These are phyloP conservation scores for Globisporangium nagaii DNA, from an alignment of 352 stramenopile species.

Conservation along the genomic window DNA sequence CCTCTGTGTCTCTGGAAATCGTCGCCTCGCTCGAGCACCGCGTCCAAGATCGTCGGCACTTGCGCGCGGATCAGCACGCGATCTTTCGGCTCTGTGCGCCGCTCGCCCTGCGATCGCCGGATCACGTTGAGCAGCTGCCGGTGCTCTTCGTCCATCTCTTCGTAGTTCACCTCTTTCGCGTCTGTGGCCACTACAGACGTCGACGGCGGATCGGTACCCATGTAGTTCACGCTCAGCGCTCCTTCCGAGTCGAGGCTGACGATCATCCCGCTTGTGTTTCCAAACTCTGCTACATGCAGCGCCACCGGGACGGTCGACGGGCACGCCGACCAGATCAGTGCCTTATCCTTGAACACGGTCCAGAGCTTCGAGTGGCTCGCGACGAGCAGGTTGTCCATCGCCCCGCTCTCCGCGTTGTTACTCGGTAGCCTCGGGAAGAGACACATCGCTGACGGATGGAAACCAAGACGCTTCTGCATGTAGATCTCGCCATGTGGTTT, in stretches of 20 bases:
- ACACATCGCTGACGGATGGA: constrained; percentile 57
- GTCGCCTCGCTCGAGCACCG: constrained; percentile 29
- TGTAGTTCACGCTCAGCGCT: constrained; percentile 77
- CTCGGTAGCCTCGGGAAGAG: constrained; percentile 32
- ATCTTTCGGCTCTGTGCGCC: constrained; percentile 62
- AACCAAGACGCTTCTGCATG: constrained; percentile 76
- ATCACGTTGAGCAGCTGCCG: constrained; percentile 86
- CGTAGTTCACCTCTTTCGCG: constrained; percentile 86
- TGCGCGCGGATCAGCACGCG: constrained; percentile 71
- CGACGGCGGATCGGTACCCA: constrained; percentile 85
- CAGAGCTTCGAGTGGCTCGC: constrained; percentile 70
- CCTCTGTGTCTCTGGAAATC: background rate
- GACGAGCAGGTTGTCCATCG: constrained; percentile 74
- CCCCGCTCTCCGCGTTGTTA: constrained; percentile 7
- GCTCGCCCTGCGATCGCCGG: constrained; percentile 60
- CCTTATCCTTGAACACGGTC: constrained; percentile 72
- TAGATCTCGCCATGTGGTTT: constrained; percentile 71
- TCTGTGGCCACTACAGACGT: constrained; percentile 59
- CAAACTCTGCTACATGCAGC: constrained; percentile 63
- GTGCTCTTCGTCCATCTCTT: constrained; percentile 90
- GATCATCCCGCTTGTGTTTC: constrained; percentile 72
- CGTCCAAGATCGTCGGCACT: constrained; percentile 65
- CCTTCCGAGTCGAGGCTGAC: constrained; percentile 75
- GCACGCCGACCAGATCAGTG: constrained; percentile 77
- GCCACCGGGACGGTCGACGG: constrained; percentile 51